Conservation (phyloP, 805 yeast genomes). For the Lipomyces starkeyi region DNA sequence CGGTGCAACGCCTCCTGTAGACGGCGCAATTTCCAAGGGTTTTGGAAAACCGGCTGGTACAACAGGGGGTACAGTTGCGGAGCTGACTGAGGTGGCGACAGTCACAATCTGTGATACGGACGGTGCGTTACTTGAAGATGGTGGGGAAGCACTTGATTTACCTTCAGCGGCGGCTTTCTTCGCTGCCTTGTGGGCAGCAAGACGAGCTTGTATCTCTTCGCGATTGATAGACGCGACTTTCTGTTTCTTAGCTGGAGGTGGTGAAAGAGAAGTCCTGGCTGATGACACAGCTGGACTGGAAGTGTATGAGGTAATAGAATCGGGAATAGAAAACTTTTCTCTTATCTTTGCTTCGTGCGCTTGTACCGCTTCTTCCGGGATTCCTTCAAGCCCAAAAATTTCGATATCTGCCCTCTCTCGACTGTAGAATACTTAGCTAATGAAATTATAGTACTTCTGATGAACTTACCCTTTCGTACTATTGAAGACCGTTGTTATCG, state of each 20-base stretch:
- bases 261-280: conserved; percentile 10
- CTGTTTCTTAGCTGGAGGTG: conserved; percentile 17
- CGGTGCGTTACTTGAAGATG: background rate
- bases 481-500: conserved; percentile 31
- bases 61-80: background rate
- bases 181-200: conserved; percentile 27
- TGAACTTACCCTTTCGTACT: conserved; percentile 32
- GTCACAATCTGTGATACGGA: background rate
- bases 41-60: background rate
- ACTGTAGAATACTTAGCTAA: conserved; percentile 12
- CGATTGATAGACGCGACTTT: conserved; percentile 21
- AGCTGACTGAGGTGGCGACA: background rate
- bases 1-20: background rate
- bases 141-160: background rate
- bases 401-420: conserved; percentile 38
- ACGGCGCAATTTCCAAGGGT: background rate
- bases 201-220: conserved; percentile 24
- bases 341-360: conserved; percentile 33
- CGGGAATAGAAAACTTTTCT: conserved; percentile 28
- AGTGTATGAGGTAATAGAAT: conserved; percentile 14
- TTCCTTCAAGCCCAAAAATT: conserved; percentile 41
- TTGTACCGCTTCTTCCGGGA: conserved; percentile 36
- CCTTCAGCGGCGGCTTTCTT: conserved; percentile 18
- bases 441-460: background rate
- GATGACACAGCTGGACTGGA: conserved; percentile 13